Percentiles rank a stretch among this genome's conserved stretches.
Evolutionary conservation across 495 filamentous ascomycete species (phyloP).

Genomic region (Aspergillus saccharolyticus): DNA sequence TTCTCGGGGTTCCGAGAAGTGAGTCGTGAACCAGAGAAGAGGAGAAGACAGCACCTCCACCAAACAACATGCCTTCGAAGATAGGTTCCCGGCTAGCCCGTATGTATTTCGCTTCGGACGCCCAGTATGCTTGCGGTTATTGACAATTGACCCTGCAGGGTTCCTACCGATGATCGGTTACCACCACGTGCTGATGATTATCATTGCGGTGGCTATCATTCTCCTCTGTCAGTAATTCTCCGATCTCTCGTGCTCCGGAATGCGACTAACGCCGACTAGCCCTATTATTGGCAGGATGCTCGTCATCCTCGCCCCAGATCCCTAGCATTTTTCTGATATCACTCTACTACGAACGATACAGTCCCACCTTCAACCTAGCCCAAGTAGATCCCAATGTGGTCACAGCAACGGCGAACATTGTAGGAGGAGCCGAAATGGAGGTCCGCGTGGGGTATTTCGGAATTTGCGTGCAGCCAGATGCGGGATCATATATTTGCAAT

Average conservation of each 20-base stretch:
- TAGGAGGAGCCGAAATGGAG: conserved; percentile 56
- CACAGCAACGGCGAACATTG: conserved; percentile 59
- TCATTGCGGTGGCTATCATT: conserved; percentile 92
- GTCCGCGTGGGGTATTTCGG: conserved; percentile 71
- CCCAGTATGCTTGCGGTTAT: background rate
- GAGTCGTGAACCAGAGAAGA: conserved; percentile 28
- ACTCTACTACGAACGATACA: conserved; percentile 62
- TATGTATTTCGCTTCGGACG: conserved; percentile 19
- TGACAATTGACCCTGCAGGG: conserved; percentile 44
- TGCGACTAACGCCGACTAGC: conserved; percentile 40
- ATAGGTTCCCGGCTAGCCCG: conserved; percentile 29
- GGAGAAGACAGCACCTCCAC: conserved; percentile 12
- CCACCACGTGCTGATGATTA: conserved; percentile 97
- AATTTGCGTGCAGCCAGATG: conserved; percentile 60
- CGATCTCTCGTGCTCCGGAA: conserved; percentile 8
- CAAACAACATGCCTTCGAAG: conserved; percentile 26
- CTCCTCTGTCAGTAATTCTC: conserved; percentile 70
- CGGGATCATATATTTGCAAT: conserved; percentile 59
- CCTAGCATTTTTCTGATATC: conserved; percentile 67
- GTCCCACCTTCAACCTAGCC: conserved; percentile 56
- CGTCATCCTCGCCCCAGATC: conserved; percentile 62
- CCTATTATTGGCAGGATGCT: conserved; percentile 63
- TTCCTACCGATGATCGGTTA: conserved; percentile 94
- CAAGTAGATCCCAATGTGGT: conserved; percentile 84
- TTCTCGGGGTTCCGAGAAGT: conserved; percentile 48